phyloP scores from a whole-genome alignment of 495 filamentous ascomycete species.

The Xylaria castorea region DNA sequence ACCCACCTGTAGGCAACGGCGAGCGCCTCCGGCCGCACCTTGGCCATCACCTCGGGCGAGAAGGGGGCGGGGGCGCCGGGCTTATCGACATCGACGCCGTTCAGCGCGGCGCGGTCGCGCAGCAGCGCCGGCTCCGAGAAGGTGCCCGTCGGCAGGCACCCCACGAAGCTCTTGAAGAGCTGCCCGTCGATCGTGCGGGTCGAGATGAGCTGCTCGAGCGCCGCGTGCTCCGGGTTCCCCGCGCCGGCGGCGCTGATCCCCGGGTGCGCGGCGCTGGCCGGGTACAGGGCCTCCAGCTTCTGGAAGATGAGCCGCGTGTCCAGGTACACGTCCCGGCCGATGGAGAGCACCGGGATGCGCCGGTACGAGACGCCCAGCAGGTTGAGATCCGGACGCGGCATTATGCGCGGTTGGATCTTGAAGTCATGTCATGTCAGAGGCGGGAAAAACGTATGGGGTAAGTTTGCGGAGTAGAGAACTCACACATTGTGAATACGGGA shows the following conservation, averaged over 20 bases:
- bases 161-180: conserved; percentile 55
- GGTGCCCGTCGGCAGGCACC: conserved; percentile 19
- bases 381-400: conserved; percentile 65
- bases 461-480: conserved; percentile 27
- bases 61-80: conserved; percentile 39
- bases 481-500: conserved; percentile 64
- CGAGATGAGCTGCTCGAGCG: conserved; percentile 35
- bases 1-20: conserved; percentile 50
- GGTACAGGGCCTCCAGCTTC: conserved; percentile 61
- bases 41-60: conserved; percentile 32
- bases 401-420: conserved; percentile 62
- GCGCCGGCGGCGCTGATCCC: background rate
- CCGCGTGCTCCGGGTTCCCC: conserved; percentile 25
- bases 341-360: conserved; percentile 68
- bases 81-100: conserved; percentile 25
- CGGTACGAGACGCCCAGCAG: conserved; percentile 65
- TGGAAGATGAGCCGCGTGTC: conserved; percentile 66
- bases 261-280: conserved; percentile 34
- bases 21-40: conserved; percentile 52
- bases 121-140: conserved; percentile 47
- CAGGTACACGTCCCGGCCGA: conserved; percentile 53
- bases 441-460: background rate
- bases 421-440: background rate
- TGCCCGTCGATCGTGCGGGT: conserved; percentile 46
- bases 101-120: conserved; percentile 59